A percentile compares a stretch with the other conserved stretches of the same genome.
phyloP scores from a whole-genome alignment of 139 green algal genomes.

The Microglena sp. region DNA sequence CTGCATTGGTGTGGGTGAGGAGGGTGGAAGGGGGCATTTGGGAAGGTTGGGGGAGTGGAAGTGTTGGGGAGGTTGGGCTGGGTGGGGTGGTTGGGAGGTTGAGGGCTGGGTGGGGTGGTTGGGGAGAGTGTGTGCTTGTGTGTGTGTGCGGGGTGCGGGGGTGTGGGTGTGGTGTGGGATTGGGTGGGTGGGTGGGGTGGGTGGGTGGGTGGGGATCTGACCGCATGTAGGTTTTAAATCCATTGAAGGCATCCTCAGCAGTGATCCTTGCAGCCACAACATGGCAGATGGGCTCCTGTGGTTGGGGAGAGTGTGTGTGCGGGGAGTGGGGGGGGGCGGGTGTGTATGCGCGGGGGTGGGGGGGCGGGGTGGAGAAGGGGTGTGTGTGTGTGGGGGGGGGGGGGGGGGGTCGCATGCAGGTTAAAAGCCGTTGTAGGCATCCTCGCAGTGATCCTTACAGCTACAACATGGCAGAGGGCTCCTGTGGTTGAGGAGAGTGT shows the following conservation, averaged over 20 bases:
- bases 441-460: constrained; percentile 89
- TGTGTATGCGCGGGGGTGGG: too few species aligned
- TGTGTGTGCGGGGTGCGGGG: too few species aligned
- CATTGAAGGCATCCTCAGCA: constrained; percentile 86
- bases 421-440: constrained; percentile 95
- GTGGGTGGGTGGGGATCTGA: too few species aligned
- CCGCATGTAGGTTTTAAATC: constrained; percentile 97
- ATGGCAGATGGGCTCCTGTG: constrained; percentile 43
- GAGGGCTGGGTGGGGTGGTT: background rate
- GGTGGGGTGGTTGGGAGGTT: background rate
- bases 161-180: too few species aligned
- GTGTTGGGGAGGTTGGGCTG: background rate
- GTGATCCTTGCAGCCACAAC: constrained; percentile 86
- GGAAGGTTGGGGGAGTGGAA: constrained; percentile 36
- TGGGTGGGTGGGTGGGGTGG: too few species aligned
- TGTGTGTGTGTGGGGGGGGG: too few species aligned
- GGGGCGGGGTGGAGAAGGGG: too few species aligned
- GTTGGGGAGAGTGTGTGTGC: background rate
- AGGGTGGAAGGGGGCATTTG: too few species aligned
- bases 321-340: too few species aligned
- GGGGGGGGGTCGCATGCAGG: constrained; percentile 90
- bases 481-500: background rate
- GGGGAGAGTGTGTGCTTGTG: background rate
- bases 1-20: background rate
- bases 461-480: constrained; percentile 68